Conservation (phyloP, 805 yeast species). For the Metschnikowia peoriensis region DNA sequence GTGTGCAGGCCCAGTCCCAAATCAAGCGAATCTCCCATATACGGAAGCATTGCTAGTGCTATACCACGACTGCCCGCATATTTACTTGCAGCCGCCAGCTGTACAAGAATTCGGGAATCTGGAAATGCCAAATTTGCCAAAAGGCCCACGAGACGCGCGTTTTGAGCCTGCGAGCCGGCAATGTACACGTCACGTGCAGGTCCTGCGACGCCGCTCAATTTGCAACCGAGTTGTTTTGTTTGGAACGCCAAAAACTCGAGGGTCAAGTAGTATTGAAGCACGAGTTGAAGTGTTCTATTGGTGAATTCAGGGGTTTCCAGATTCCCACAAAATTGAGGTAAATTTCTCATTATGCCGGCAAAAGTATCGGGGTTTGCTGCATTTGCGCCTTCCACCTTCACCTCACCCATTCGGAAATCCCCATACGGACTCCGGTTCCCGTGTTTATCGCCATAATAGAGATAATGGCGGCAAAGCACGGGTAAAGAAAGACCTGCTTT, state of each 20-base stretch:
- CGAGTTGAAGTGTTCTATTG: conserved; percentile 17
- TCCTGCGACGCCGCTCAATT: conserved; percentile 23
- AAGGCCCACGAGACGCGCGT: conserved; percentile 20
- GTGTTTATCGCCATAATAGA: conserved; percentile 53
- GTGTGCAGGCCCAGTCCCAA: too few relatives aligned
- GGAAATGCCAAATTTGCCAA: conserved; percentile 10
- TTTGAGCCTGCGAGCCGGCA: conserved; percentile 55
- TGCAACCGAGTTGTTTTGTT: conserved; percentile 35
- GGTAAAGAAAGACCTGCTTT: conserved; percentile 22
- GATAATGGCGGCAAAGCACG: conserved; percentile 32
- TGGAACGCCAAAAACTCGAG: conserved; percentile 55
- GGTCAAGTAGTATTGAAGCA: conserved; percentile 43
- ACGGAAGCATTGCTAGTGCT: conserved; percentile 5
- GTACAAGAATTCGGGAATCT: not conserved
- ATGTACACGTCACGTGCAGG: conserved; percentile 35
- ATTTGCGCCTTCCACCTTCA: conserved; percentile 46
- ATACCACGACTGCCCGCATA: conserved; percentile 12
- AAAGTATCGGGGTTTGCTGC: conserved; percentile 9
- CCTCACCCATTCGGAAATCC: conserved; percentile 49
- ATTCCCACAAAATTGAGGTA: too few relatives aligned
- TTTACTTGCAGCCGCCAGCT: conserved; percentile 1
- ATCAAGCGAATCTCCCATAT: not conserved
- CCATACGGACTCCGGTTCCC: conserved; percentile 61
- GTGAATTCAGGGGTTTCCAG: too few relatives aligned
- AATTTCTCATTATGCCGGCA: too few relatives aligned